phyloP scores from a whole-genome alignment of 148 eudicot species.

The Talinum fruticosum region DNA sequence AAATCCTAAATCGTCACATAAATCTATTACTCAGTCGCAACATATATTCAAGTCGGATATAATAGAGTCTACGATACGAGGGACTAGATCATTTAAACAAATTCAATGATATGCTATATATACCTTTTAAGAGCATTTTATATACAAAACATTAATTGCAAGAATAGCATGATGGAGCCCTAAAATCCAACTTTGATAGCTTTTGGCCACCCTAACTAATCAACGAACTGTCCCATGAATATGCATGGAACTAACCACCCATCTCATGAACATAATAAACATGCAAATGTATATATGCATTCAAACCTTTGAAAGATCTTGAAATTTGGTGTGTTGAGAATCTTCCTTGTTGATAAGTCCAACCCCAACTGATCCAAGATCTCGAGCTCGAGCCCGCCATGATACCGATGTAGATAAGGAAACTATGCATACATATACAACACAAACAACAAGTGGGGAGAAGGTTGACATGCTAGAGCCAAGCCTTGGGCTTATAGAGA shows the following conservation, averaged over 20 bases:
- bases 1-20: too few species aligned
- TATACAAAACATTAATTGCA: not conserved
- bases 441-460: slow-evolving; percentile 18
- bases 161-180: not conserved
- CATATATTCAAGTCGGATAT: too few species aligned
- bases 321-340: not conserved
- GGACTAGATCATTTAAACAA: too few species aligned
- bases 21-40: too few species aligned
- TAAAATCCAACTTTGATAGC: not conserved
- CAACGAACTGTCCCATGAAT: not conserved
- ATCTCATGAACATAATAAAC: not conserved
- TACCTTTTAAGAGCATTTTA: not conserved
- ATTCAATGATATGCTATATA: too few species aligned
- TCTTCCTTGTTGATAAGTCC: slow-evolving; percentile 18
- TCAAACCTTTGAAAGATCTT: slow-evolving; percentile 18
- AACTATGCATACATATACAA: slow-evolving; percentile 29
- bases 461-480: slow-evolving; percentile 33
- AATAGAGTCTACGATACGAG: too few species aligned
- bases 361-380: not conserved
- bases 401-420: slow-evolving; percentile 8
- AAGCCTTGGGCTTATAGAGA: not conserved
- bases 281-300: not conserved
- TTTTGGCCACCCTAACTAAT: not conserved
- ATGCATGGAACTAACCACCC: not conserved
- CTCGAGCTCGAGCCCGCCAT: slow-evolving; percentile 34